phyloP scores from a whole-genome alignment of 2,329 filamentous ascomycete species.

The Periglandula ipomoeae region DNA sequence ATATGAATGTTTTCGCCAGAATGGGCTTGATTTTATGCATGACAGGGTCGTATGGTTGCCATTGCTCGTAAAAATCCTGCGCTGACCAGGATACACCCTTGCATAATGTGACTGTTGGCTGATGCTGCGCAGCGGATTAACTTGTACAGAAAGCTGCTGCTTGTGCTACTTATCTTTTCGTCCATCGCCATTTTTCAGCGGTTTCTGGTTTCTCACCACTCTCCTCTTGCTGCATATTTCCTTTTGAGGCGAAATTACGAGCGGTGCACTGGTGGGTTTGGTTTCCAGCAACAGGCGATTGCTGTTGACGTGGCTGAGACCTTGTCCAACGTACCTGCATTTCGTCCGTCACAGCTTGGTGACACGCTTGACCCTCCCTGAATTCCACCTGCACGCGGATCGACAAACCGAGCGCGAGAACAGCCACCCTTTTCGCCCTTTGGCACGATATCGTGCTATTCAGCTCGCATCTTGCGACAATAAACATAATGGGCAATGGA shows the following conservation, averaged over 20 bases:
- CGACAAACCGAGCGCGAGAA: not conserved
- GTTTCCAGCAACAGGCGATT: not conserved
- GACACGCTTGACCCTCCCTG: not conserved
- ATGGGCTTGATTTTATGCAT: not conserved
- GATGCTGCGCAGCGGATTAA: not conserved
- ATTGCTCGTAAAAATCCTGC: not conserved
- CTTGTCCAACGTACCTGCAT: not conserved
- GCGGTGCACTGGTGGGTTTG: not conserved
- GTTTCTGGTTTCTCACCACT: not conserved
- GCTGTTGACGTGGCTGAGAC: not conserved
- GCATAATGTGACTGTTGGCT: not conserved
- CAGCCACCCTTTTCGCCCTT: not conserved
- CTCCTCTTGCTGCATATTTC: not conserved
- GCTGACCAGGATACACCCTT: not conserved
- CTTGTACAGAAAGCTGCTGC: not conserved
- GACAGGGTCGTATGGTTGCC: not conserved
- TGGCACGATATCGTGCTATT: not conserved
- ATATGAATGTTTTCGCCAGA: not conserved
- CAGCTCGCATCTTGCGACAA: not conserved
- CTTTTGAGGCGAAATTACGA: not conserved
- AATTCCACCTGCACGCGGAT: not conserved
- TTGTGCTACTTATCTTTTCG: not conserved
- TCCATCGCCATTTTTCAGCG: not conserved
- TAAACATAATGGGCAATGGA: slow-evolving; percentile 31
- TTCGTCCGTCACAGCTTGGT: not conserved